These are phyloP conservation scores for Hippophae rhamnoides DNA, from an alignment of 306 rosid species.

Conservation along the genomic window DNA sequence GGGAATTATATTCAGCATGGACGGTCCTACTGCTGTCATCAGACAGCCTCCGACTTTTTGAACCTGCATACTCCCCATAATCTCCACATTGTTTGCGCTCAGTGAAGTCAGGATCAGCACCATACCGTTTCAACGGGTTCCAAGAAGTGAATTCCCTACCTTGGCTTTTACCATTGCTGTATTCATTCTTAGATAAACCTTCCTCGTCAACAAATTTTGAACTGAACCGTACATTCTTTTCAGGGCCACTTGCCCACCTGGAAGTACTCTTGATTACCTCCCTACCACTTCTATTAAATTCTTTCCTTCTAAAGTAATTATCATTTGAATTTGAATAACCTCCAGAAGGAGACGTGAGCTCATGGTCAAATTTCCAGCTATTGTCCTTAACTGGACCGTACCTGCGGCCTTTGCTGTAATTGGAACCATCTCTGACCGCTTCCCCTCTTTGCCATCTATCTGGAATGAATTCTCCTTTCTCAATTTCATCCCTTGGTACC, in stretches of 20 bases:
- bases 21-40: conserved; percentile 51
- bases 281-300: conserved; percentile 48
- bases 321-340: conserved; percentile 38
- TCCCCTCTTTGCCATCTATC: conserved; percentile 85
- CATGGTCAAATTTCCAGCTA: conserved; percentile 53
- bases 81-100: conserved; percentile 73
- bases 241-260: conserved; percentile 73
- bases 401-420: conserved; percentile 41
- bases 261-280: conserved; percentile 48
- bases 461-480: conserved; percentile 78
- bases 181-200: conserved; percentile 36
- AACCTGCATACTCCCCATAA: conserved; percentile 38
- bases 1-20: conserved; percentile 55
- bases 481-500: conserved; percentile 45
- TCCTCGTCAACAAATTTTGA: conserved; percentile 80
- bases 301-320: conserved; percentile 58
- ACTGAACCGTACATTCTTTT: conserved; percentile 57
- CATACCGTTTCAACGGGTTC: conserved; percentile 67
- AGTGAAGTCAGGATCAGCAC: conserved; percentile 47
- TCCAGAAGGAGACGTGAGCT: conserved; percentile 59
- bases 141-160: conserved; percentile 53
- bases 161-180: conserved; percentile 62
- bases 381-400: conserved; percentile 51
- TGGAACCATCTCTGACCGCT: conserved; percentile 45
- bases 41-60: conserved; percentile 64